phyloP scores from a whole-genome alignment of 2,329 filamentous ascomycete species.

The Cladosporium cucumerinum region DNA sequence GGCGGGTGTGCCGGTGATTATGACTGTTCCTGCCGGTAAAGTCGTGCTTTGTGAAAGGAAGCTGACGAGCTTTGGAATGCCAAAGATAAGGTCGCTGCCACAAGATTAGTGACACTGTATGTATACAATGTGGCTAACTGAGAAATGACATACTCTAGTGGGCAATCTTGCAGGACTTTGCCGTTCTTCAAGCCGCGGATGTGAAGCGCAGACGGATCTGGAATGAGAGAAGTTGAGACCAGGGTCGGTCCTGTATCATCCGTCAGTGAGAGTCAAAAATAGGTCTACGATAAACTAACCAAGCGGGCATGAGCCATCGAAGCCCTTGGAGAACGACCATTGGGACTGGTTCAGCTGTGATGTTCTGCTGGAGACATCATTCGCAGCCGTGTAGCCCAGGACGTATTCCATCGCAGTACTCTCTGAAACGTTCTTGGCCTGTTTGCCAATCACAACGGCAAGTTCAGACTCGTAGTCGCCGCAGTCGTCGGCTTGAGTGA shows the following conservation, averaged over 20 bases:
- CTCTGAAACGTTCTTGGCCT: conserved; percentile 52
- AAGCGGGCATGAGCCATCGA: conserved; percentile 56
- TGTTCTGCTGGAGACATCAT: conserved; percentile 61
- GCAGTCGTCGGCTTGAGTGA: background rate
- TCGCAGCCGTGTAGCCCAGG: conserved; percentile 61
- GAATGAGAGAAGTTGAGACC: background rate
- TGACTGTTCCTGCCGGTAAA: conserved; percentile 41
- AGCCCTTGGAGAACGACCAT: conserved; percentile 59
- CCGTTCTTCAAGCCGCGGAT: background rate
- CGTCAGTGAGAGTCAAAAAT: background rate
- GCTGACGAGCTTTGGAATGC: conserved; percentile 34
- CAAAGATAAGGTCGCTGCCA: background rate
- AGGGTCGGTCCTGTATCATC: background rate
- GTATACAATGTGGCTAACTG: background rate
- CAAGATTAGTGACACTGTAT: background rate
- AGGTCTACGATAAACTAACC: conserved; percentile 29
- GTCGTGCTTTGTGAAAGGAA: conserved; percentile 43
- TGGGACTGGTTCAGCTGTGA: conserved; percentile 54
- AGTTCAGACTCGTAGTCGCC: conserved; percentile 58
- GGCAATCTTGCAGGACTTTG: background rate
- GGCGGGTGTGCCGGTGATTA: conserved; percentile 44
- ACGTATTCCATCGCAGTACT: conserved; percentile 59
- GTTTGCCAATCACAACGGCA: conserved; percentile 54
- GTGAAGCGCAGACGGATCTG: background rate
- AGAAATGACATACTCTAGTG: background rate